Evolutionary conservation across 75 land plant genomes (phyloP), one percentile per base, ranked within the genome.

Genomic region (Chamaecyparis obtusa): DNA sequence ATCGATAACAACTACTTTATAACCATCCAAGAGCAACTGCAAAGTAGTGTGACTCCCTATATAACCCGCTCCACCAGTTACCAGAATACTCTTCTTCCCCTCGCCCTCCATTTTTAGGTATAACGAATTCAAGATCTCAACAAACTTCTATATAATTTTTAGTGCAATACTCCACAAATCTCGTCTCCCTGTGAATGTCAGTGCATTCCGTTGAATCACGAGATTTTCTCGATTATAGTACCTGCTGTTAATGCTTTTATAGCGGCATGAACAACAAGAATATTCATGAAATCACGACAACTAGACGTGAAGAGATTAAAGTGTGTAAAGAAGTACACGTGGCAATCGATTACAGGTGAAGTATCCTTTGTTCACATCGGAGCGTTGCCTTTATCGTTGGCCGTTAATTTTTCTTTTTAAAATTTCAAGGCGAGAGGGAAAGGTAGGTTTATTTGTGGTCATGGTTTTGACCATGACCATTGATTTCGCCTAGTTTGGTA

Each of bases 51-150:
- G 99, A 87, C 96, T 96, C 10, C 99, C 99, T 35, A 97, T 95
- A 91, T 94, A 97, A 1, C 99, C 99, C 8, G 98, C 98, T 41
- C 98, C 99, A 14, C 99, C 99, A 16, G 99, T 96, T 6, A 97
- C 96, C 83, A 95, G 89, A 74, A 96, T 91, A 48, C 35, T 89
- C 30, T 51, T 51, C 91, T 90, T 87, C 37, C 87, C 83, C 91
- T 88, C 60, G 83, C 78, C 16, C 41, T 75, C 48, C 76, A 74
- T 74, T 33, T 32, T 74, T 74, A 51, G 55, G 55, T 51, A 30
- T 74, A 16, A 36, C 36, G 33, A 14, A 74, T 74, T 11, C 33
- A 24, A 33, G 36, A 74, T 74, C 36, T 33, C 76, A 30, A 74
- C 35, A 4, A 57, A 19, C 75, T 51, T 51, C 55, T 51, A 51